Percentiles rank a stretch among this genome's conserved stretches.
These are phyloP conservation scores for Azolla pinnata DNA, from an alignment of 75 land plant genomes.

Conservation along the genomic window DNA sequence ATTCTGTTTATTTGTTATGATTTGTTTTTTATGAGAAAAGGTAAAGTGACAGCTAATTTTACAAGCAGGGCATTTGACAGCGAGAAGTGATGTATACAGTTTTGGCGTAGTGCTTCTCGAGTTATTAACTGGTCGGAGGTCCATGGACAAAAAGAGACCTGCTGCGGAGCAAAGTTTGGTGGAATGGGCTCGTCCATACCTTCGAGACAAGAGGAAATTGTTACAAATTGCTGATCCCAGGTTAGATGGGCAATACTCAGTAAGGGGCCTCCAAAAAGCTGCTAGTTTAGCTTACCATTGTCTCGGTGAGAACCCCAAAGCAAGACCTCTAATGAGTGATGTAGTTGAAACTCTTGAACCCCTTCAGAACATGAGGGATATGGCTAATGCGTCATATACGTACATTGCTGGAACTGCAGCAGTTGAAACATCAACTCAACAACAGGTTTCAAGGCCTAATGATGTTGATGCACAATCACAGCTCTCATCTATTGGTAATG, in stretches of 20 bases:
- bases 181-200: conserved; percentile 63
- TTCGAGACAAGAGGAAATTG: conserved; percentile 49
- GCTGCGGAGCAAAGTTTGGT: conserved; percentile 54
- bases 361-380: conserved; percentile 35
- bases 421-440: conserved; percentile 6
- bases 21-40: neutral
- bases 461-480: no score
- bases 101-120: conserved; percentile 67
- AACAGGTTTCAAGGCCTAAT: no score
- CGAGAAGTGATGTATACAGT: conserved; percentile 72
- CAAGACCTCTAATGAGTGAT: conserved; percentile 71
- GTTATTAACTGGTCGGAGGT: conserved; percentile 58
- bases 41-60: neutral
- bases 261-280: conserved; percentile 63
- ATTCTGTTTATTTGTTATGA: neutral
- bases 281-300: conserved; percentile 62
- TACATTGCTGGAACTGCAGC: conserved; percentile 9
- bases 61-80: conserved; percentile 55
- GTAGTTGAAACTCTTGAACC: conserved; percentile 61
- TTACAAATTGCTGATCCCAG: conserved; percentile 53
- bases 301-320: conserved; percentile 56
- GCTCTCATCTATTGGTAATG: no score
- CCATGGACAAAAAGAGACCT: conserved; percentile 60
- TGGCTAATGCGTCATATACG: conserved; percentile 11
- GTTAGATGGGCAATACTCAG: conserved; percentile 53